A percentile compares a stretch with the other conserved stretches of the same genome.
Conservation (phyloP, 192 early-diverging fungal genomes). For the Coemansia sp. region DNA sequence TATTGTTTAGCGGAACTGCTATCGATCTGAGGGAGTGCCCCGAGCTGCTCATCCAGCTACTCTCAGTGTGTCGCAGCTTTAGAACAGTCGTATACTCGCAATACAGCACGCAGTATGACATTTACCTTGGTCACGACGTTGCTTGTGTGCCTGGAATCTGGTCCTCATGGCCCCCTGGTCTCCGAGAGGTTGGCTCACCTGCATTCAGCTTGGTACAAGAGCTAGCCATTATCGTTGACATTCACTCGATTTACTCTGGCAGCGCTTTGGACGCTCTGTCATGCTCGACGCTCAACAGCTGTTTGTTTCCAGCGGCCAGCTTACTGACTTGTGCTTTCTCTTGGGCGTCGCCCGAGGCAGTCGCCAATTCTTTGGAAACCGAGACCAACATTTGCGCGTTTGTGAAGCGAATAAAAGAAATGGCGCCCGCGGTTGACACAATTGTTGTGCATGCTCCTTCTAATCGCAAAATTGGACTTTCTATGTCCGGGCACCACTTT, state of each 20-base stretch:
- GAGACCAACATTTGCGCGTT: neutral
- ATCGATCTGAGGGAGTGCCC: neutral
- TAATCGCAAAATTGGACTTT: neutral
- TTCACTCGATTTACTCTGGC: neutral
- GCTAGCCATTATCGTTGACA: neutral
- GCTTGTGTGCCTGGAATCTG: neutral
- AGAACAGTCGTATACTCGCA: neutral
- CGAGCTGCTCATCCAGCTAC: neutral
- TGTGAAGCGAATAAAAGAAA: neutral
- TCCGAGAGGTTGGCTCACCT: neutral
- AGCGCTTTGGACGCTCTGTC: neutral
- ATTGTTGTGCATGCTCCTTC: neutral
- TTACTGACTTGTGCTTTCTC: neutral
- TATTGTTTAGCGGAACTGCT: neutral
- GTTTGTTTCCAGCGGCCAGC: neutral
- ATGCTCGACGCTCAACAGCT: neutral
- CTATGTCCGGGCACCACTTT: neutral
- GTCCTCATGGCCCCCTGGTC: neutral
- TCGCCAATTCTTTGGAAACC: no score
- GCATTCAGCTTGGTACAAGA: neutral
- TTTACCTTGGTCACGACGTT: neutral
- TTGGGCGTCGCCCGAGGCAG: neutral
- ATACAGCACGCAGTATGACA: neutral
- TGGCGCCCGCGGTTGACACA: neutral
- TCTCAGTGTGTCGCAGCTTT: neutral